Percentiles rank a stretch among this genome's conserved stretches.
These are phyloP conservation scores for Diospyros lotus DNA, from an alignment of 148 eudicot genomes.

Conservation along the genomic window DNA sequence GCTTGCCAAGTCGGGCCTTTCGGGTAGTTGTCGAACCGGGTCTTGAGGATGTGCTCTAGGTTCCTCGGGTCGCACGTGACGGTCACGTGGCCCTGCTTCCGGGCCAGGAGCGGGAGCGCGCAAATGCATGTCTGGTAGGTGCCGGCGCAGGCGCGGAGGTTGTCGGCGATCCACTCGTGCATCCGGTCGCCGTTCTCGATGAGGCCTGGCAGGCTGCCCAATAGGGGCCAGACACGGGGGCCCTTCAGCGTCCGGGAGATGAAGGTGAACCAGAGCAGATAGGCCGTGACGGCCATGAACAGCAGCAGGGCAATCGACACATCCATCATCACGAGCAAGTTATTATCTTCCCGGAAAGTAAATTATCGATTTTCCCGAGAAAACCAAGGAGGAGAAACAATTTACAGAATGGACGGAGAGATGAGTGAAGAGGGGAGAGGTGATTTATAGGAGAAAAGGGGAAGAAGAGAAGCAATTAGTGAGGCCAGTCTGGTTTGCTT, in stretches of 20 bases:
- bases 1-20: slow-evolving; percentile 97
- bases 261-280: slow-evolving; percentile 87
- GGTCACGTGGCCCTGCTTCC: slow-evolving; percentile 81
- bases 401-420: neutral
- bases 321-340: slow-evolving; percentile 35
- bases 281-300: slow-evolving; percentile 44
- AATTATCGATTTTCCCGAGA: neutral
- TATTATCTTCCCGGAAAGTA: neutral
- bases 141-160: slow-evolving; percentile 81
- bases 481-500: slow-evolving; percentile 54
- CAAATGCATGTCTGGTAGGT: slow-evolving; percentile 95
- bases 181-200: slow-evolving; percentile 73
- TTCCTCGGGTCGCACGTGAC: slow-evolving; percentile 91
- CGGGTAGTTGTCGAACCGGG: slow-evolving; percentile 84
- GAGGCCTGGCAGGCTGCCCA: slow-evolving; percentile 82
- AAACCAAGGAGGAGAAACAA: neutral
- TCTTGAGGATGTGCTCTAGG: slow-evolving; percentile 79
- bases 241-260: slow-evolving; percentile 74
- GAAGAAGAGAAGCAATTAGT: slow-evolving; percentile 39
- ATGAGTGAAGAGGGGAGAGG: slow-evolving; percentile 16
- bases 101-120: slow-evolving; percentile 77
- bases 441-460: slow-evolving; percentile 42
- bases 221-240: slow-evolving; percentile 85
- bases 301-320: slow-evolving; percentile 40
- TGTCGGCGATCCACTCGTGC: slow-evolving; percentile 93